phyloP scores from a whole-genome alignment of 371 early-diverging fungal genomes.

The Lichtheimia ramosa region DNA sequence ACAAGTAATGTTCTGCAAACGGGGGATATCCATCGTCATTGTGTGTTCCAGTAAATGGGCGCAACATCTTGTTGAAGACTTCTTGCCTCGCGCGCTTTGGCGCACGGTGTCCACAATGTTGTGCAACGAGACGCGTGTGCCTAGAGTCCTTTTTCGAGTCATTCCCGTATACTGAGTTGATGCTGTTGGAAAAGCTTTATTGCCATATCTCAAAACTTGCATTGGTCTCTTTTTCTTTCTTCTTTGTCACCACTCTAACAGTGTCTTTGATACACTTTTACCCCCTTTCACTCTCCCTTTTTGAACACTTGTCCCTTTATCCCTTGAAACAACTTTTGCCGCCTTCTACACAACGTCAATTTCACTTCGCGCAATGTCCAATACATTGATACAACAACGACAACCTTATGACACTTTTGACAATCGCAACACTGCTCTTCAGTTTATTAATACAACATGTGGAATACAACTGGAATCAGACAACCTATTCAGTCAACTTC shows the following conservation, averaged over 20 bases:
- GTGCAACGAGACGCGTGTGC: no score
- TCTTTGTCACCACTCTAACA: not conserved
- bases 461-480: constrained; percentile 21
- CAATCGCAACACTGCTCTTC: constrained; percentile 22
- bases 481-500: constrained; percentile 27
- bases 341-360: not conserved
- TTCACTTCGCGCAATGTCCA: constrained; percentile 1
- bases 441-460: constrained; percentile 30
- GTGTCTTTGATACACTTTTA: not conserved
- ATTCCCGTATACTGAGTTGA: no score
- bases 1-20: no score
- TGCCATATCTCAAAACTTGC: no score
- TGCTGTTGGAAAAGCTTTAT: no score
- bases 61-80: no score
- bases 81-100: no score
- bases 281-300: constrained; percentile 1
- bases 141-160: no score
- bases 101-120: no score
- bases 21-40: no score
- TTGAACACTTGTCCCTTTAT: not conserved
- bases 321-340: not conserved
- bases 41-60: no score
- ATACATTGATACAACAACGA: no score
- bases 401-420: not conserved
- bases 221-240: not conserved